Evolutionary conservation across 179 eudicot species (phyloP).

Genomic region (Gypsophila paniculata): DNA sequence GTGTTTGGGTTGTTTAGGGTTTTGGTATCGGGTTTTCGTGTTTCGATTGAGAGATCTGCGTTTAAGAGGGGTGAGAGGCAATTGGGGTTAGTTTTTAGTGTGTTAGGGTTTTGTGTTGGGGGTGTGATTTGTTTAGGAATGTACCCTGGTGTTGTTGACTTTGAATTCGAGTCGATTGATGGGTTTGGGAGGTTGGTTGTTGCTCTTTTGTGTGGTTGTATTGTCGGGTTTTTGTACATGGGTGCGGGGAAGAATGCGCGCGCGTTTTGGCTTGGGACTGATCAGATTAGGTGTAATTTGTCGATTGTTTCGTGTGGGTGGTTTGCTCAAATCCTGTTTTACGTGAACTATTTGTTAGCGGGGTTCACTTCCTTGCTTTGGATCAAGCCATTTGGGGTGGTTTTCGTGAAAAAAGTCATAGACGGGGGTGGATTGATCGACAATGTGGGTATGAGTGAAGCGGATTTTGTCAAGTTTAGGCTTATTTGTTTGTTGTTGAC

Average conservation of each 20-base stretch:
- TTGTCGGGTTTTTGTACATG: constrained; percentile 56
- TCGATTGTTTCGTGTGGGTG: constrained; percentile 67
- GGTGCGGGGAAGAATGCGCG: constrained; percentile 70
- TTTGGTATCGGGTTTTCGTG: constrained; percentile 41
- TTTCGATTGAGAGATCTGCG: constrained; percentile 72
- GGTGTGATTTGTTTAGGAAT: constrained; percentile 42
- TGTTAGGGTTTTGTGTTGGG: constrained; percentile 52
- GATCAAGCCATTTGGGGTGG: constrained; percentile 62
- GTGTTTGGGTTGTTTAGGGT: constrained; percentile 45
- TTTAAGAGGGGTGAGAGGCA: constrained; percentile 66
- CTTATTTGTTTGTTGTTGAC: constrained; percentile 51
- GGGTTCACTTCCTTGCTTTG: constrained; percentile 77
- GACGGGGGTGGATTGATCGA: constrained; percentile 39
- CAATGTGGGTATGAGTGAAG: constrained; percentile 58
- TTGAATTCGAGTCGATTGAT: constrained; percentile 53
- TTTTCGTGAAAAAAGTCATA: constrained; percentile 43
- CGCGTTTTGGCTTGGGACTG: constrained; percentile 91
- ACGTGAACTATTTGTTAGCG: constrained; percentile 43
- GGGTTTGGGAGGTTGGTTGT: constrained; percentile 48
- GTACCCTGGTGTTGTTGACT: constrained; percentile 53
- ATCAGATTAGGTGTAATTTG: constrained; percentile 74
- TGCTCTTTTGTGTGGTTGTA: constrained; percentile 48
- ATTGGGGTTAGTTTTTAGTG: constrained; percentile 49
- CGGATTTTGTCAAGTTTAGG: constrained; percentile 56
- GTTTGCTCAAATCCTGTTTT: constrained; percentile 57